Evolutionary conservation across 2,329 filamentous ascomycete species (phyloP), one percentile per base, ranked within the genome.

Genomic region (Clarireedia paspali): DNA sequence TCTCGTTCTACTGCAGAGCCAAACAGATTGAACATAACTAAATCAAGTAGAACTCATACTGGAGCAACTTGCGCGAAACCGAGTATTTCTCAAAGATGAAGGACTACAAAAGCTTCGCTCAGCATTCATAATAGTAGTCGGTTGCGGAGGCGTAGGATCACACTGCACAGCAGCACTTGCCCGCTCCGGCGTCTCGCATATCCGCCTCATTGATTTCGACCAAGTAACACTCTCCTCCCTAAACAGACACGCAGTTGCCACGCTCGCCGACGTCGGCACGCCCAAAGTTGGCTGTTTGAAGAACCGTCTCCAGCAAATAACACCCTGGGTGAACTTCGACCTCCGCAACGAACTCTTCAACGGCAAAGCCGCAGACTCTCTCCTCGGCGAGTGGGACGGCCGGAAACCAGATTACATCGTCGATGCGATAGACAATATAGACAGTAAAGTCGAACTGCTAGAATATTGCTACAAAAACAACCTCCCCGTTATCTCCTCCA

Each of bases 361-460:
- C 59, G 83, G 79, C 47, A 70, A 75, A 15, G 83, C 77, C 9
- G 91, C 91, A 0, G 79, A 80, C 6, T 69, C 73, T 10, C 75
- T 96, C 60, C 75, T 99, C 44, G 82, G 75, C 0, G 76, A 82
- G 0, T 91, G 89, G 84, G 76, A 79, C 36, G 83, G 76, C 15
- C 81, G 79, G 44, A 78, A 78, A 64, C 91, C 91, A 1, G 87
- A 92, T 65, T 99, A 86, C 67, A 84, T 99, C n/a, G 83, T 99
- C 38, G 94, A 99, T 72, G 95, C 92, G 23, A 99, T 99, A 63
- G 94, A 99, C 72, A 97, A 99, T 68, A 97, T 99, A 60, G 89
- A 96, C 51, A 95, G 90, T 53, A 99, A 99, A 74, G 92, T 99
- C 3, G 87, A 86, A 17, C 75, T 99, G 54, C 77, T 99, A 42